A percentile compares a stretch with the other conserved stretches of the same genome.
Evolutionary conservation across 345 rosid genomes (phyloP).

Genomic region (Citrus trifoliata): DNA sequence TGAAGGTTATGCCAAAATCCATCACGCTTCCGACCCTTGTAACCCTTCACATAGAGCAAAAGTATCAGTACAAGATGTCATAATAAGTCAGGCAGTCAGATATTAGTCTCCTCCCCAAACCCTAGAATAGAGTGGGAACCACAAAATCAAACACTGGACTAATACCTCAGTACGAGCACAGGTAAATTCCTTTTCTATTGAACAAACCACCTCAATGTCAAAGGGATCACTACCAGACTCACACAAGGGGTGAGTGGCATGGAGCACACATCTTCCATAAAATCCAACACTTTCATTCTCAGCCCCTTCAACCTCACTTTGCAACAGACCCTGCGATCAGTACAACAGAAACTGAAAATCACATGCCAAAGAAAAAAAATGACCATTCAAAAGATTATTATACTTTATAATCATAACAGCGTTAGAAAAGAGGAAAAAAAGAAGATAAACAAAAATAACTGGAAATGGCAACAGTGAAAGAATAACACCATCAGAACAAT

Average conservation of each 20-base stretch:
- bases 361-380: background rate
- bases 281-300: slow-evolving; percentile 47
- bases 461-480: background rate
- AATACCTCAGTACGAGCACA: slow-evolving; percentile 58
- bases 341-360: background rate
- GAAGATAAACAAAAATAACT: background rate
- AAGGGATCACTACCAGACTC: slow-evolving; percentile 20
- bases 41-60: slow-evolving; percentile 31
- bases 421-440: background rate
- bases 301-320: slow-evolving; percentile 50
- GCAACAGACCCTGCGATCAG: slow-evolving; percentile 40
- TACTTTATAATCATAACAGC: background rate
- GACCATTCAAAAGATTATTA: background rate
- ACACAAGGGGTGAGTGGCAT: slow-evolving; percentile 22
- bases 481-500: background rate
- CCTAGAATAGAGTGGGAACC: background rate
- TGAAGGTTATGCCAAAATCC: slow-evolving; percentile 33
- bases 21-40: slow-evolving; percentile 50
- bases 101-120: background rate
- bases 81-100: background rate
- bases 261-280: slow-evolving; percentile 44
- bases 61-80: background rate
- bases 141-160: background rate
- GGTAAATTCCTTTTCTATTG: slow-evolving; percentile 23
- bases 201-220: slow-evolving; percentile 18